Evolutionary conservation across 139 green algal genomes (phyloP), one percentile per base, ranked within the genome.

Genomic region (Chlamydomonas applanata): DNA sequence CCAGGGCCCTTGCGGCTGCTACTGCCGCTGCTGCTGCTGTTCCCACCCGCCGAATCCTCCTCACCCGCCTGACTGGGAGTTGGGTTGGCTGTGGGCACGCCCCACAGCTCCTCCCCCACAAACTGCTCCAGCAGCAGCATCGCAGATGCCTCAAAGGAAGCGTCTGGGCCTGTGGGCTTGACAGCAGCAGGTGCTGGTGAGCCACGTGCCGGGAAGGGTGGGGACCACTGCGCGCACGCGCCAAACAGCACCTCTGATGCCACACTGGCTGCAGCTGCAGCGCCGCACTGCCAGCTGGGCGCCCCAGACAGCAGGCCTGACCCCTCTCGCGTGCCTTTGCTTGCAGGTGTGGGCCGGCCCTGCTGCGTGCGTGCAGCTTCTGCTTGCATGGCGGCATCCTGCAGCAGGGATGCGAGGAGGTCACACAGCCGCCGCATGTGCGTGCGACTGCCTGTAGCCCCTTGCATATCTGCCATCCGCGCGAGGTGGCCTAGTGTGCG

Each of bases 241-340:
- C 90, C 90, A 67, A 89, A 86, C 11, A 90, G 1, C 29, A 92
- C 69, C 79, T 95, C 89, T 24, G 86, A 35, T 1, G 82, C 25
- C 24, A 89, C 81, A 2, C 57, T 64, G 17, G 82, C 85, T 14
- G 79, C 61, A 32, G 83, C 72, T 22, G 84, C 86, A 22, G 76
- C 36, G 3, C 68, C 72, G 7, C 35, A 61, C 68, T 77, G 78
- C 78, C 78, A 83, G 59, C 68, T 76, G 54, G 40, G 40, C 11
- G 40, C 40, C 7, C 40, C 11, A 11, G 40, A 49, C 40, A 49
- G 40, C 40, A 49, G 40, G 40, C 40, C 40, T 49, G 40, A 49
- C 7, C 40, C 40, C 11, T 49, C 40, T 7, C 40, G 40, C 53
- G 69, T 25, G n/a, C 33, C 67, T 4, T 25, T 33, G 13, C 62